phyloP scores from a whole-genome alignment of 768 basidiomycete genomes.

The Mycena epipterygia region DNA sequence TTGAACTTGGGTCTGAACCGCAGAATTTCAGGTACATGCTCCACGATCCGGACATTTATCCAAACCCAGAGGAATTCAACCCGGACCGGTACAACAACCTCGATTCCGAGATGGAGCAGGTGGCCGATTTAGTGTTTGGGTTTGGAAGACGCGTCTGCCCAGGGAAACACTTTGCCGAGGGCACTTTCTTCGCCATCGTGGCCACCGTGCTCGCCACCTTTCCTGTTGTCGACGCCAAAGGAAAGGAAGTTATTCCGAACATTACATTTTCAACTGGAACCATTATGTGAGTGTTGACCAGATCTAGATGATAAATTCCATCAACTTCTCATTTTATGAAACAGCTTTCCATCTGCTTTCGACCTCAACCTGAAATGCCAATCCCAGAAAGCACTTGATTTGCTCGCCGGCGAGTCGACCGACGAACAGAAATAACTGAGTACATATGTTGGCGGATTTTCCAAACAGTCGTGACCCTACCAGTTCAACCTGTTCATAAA shows the following conservation, averaged over 20 bases:
- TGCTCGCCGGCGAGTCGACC: background rate
- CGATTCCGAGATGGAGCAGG: constrained; percentile 30
- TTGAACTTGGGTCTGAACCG: background rate
- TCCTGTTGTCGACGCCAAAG: constrained; percentile 5
- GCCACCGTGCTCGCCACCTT: constrained; percentile 23
- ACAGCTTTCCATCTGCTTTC: constrained; percentile 1
- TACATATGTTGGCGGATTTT: too few species aligned
- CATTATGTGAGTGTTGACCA: background rate
- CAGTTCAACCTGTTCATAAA: too few species aligned
- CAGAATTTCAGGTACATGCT: constrained; percentile 22
- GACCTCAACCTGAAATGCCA: background rate
- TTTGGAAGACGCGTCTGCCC: constrained; percentile 38
- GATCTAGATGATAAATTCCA: background rate
- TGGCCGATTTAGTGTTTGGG: constrained; percentile 29
- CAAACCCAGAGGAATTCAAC: constrained; percentile 44
- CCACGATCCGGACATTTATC: constrained; percentile 35
- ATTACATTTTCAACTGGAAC: background rate
- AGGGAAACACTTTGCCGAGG: constrained; percentile 23
- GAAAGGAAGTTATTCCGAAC: constrained; percentile 3
- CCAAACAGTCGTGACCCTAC: background rate
- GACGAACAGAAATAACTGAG: background rate
- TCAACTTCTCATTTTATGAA: background rate
- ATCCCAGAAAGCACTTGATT: background rate
- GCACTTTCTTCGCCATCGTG: constrained; percentile 15
- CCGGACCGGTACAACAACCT: constrained; percentile 42